A percentile compares a stretch with the other conserved stretches of the same genome.
Evolutionary conservation across 345 rosid species (phyloP).

Genomic region (Punica granatum): DNA sequence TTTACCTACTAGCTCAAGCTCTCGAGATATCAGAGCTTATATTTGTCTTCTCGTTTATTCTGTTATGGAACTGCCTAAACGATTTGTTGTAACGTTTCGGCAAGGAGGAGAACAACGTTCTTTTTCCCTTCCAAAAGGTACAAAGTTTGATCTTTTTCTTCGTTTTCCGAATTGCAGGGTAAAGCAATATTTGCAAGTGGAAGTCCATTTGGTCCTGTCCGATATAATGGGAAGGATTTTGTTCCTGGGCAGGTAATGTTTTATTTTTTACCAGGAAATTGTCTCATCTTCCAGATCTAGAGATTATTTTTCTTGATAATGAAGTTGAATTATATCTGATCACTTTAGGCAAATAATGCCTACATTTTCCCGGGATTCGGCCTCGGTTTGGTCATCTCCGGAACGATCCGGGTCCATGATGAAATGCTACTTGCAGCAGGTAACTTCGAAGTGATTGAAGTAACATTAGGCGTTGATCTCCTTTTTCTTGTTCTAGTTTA

Average conservation of each 20-base stretch:
- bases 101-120: too few relatives aligned
- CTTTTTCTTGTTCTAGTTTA: neutral
- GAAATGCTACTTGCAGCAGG: conserved; percentile 89
- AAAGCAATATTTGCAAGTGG: conserved; percentile 91
- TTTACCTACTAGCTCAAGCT: neutral
- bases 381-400: conserved; percentile 78
- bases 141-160: neutral
- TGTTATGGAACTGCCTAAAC: neutral
- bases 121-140: neutral
- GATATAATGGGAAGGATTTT: conserved; percentile 52
- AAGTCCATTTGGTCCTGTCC: conserved; percentile 82
- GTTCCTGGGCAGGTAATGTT: conserved; percentile 72
- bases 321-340: conserved; percentile 6
- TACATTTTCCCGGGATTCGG: conserved; percentile 92
- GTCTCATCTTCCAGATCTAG: neutral
- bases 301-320: neutral
- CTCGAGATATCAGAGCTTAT: neutral
- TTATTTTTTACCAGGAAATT: neutral
- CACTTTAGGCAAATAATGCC: conserved; percentile 75
- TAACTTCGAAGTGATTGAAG: conserved; percentile 24
- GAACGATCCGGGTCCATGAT: conserved; percentile 75
- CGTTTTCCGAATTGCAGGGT: conserved; percentile 42
- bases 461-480: neutral
- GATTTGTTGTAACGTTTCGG: too few relatives aligned
- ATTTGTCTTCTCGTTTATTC: too few relatives aligned